Conservation (phyloP, 225 moss, liverwort and hornwort species). For the Sphagnum tenellum region DNA sequence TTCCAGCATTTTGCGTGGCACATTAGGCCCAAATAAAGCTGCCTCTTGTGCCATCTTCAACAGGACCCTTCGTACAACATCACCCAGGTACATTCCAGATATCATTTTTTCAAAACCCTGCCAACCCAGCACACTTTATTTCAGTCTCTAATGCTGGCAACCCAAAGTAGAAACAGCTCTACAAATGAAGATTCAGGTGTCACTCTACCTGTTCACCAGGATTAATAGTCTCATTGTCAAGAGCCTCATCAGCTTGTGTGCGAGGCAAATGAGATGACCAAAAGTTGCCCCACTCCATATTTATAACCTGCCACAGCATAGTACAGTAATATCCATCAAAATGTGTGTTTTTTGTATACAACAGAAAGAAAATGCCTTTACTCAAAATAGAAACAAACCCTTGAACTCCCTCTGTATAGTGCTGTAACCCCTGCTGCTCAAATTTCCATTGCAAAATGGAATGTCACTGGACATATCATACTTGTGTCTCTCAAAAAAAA, state of each 20-base stretch:
- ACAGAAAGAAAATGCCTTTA: no score
- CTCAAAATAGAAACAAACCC: no score
- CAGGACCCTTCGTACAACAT: slow-evolving; percentile 75
- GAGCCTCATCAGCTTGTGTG: slow-evolving; percentile 34
- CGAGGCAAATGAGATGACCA: slow-evolving; percentile 54
- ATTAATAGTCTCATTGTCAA: slow-evolving; percentile 48
- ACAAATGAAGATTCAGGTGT: not conserved
- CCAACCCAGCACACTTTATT: slow-evolving; percentile 2
- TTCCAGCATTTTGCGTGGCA: slow-evolving; percentile 64
- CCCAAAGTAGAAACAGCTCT: no score
- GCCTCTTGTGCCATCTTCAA: slow-evolving; percentile 82
- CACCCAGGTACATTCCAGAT: slow-evolving; percentile 91
- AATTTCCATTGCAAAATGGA: no score
- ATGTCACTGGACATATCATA: no score
- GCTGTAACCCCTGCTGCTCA: no score
- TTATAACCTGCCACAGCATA: slow-evolving; percentile 32
- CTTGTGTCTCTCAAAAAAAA: no score
- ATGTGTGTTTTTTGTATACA: no score
- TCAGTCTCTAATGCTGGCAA: no score
- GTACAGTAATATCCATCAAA: no score
- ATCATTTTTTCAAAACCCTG: slow-evolving; percentile 96
- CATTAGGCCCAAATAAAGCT: slow-evolving; percentile 47
- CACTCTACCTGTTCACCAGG: slow-evolving; percentile 52
- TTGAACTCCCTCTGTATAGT: no score
- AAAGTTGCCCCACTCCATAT: slow-evolving; percentile 69